These are phyloP conservation scores for Ustilago tritici DNA, from an alignment of 1,284 basidiomycete species.

Conservation along the genomic window DNA sequence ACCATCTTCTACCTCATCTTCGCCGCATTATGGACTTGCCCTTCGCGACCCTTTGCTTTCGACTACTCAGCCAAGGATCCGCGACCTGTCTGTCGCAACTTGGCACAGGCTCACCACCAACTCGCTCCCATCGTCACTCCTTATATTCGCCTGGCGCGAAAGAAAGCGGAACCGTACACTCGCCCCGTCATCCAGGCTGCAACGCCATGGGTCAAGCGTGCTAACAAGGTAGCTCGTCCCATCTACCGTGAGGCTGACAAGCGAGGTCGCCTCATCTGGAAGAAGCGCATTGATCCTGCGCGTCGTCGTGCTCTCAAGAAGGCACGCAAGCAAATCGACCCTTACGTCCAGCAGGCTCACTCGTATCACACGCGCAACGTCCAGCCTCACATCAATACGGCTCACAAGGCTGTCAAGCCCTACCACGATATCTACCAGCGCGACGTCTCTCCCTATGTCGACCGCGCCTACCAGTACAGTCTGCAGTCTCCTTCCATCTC, in stretches of 20 bases:
- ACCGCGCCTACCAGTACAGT: constrained; percentile 50
- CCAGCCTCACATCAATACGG: constrained; percentile 60
- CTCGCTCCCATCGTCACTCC: constrained; percentile 58
- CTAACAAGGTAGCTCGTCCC: constrained; percentile 51
- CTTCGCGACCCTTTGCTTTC: constrained; percentile 62
- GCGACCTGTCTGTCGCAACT: constrained; percentile 59
- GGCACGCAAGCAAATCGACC: constrained; percentile 51
- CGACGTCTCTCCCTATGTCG: constrained; percentile 66
- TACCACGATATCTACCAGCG: constrained; percentile 65
- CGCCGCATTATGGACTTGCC: constrained; percentile 61
- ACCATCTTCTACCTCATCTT: constrained; percentile 55
- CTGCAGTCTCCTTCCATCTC: constrained; percentile 42
- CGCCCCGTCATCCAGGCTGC: constrained; percentile 52
- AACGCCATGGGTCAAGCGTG: constrained; percentile 43
- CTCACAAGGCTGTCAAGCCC: constrained; percentile 57
- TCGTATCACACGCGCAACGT: constrained; percentile 62
- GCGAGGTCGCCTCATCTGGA: constrained; percentile 55
- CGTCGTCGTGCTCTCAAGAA: constrained; percentile 55
- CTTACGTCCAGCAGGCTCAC: constrained; percentile 54
- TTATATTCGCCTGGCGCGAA: constrained; percentile 39
- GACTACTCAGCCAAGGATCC: constrained; percentile 58
- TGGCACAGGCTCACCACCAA: constrained; percentile 58
- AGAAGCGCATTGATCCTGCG: constrained; percentile 60
- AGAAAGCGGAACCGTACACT: constrained; percentile 60
- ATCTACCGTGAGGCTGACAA: constrained; percentile 46